phyloP scores from a whole-genome alignment of 176 grass and related monocot genomes.

The Bolboschoenus planiculmis region DNA sequence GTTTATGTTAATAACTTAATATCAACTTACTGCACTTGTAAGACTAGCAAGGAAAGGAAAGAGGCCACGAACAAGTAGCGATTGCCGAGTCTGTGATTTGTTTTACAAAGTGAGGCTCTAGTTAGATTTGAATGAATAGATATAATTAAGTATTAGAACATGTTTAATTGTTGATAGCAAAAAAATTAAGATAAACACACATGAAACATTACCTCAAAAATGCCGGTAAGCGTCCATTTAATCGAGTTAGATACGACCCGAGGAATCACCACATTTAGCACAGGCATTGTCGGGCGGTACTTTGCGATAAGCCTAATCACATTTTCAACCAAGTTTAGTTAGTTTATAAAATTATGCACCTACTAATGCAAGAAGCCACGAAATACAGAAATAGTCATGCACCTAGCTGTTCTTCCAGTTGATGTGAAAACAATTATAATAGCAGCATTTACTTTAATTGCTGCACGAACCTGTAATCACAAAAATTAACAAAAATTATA shows the following conservation, averaged over 20 bases:
- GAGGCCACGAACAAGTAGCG: background rate
- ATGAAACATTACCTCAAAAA: background rate
- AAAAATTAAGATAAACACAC: background rate
- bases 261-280: slow-evolving; percentile 12
- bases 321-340: background rate
- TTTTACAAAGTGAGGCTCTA: background rate
- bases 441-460: slow-evolving; percentile 91
- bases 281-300: slow-evolving; percentile 1
- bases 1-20: background rate
- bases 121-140: background rate
- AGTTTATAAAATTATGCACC: background rate
- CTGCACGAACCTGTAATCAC: slow-evolving; percentile 64
- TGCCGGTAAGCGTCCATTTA: background rate
- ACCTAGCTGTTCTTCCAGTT: slow-evolving; percentile 58
- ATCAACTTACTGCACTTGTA: background rate
- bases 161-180: background rate
- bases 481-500: background rate
- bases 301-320: background rate
- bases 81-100: slow-evolving; percentile 3
- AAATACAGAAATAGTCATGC: background rate
- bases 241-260: background rate
- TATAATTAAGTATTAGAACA: background rate
- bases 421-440: slow-evolving; percentile 89
- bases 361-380: background rate
- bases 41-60: slow-evolving; percentile 7